Evolutionary conservation across 2,329 filamentous ascomycete genomes (phyloP), one percentile per base, ranked within the genome.

Genomic region (Hirsutella minnesotensis): DNA sequence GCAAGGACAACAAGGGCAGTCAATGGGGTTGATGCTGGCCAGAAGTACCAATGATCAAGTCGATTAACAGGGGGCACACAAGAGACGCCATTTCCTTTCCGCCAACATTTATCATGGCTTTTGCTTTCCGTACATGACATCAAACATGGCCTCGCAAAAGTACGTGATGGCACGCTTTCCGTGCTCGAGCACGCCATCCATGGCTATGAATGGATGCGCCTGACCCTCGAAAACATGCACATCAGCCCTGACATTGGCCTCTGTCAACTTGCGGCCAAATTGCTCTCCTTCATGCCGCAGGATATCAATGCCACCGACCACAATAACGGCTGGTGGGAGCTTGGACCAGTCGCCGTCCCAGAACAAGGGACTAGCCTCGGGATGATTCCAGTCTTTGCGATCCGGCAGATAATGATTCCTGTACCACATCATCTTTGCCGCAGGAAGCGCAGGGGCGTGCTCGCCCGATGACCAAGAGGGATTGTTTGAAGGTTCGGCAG

Each of bases 351-450:
- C 65, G 2, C 65, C 67, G 2, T 54, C 22, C 56, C 70, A 74
- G 18, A 78, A 61, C 39, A 78, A 52, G 3, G 72, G 72, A 38
- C 70, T 76, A 0, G 75, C 72, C 52, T 77, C 73, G 0, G 70
- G 68, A 29, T 73, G 59, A 3, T 53, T 50, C 65, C 71, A 68
- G 42, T 68, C 64, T 2, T 51, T 52, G 20, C 61, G 44, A 35
- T 70, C 58, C 0, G 73, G 73, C 2, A 79, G 63, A 55, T 78
- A 79, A 53, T 75, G 70, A 16, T 65, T 53, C n/a, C 75, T 63
- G 51, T 75, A 79, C 75, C 75, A 79, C 39, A 73, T 53, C 75
- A 79, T 79, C 55, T 78, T 77, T 3, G 59, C 59, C 0, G 73
- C 71, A 0, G 74, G 69, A 2, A 78, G 61, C 0, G 73, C 70